Percentiles rank a stretch among this genome's conserved stretches.
Evolutionary conservation across 208 protist genomes (phyloP).

Genomic region (Crithidia acanthocephali): DNA sequence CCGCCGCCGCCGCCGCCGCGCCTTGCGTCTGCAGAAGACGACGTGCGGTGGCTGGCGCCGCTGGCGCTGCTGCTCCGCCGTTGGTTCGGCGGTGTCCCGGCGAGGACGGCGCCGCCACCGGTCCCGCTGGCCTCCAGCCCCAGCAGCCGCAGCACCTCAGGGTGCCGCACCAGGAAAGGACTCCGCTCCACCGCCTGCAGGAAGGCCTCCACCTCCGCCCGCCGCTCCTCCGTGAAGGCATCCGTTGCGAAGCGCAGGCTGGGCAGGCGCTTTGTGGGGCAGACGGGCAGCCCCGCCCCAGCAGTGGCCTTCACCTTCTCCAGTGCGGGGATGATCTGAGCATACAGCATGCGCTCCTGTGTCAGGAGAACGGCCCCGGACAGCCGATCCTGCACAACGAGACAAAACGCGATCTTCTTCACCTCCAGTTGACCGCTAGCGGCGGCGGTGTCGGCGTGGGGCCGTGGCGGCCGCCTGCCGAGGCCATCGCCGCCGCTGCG

Average conservation of each 20-base stretch:
- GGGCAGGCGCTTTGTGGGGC: slow-evolving; percentile 46
- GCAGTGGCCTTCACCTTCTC: slow-evolving; percentile 38
- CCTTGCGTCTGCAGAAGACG: too few species aligned
- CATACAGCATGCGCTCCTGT: slow-evolving; percentile 35
- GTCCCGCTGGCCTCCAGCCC: slow-evolving; percentile 19
- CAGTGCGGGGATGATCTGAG: slow-evolving; percentile 44
- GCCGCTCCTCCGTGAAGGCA: slow-evolving; percentile 58
- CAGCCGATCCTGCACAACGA: slow-evolving; percentile 20
- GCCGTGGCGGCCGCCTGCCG: background rate
- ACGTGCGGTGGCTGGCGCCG: background rate
- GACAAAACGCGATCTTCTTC: slow-evolving; percentile 29
- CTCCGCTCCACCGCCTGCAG: slow-evolving; percentile 39
- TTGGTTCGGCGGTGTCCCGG: background rate
- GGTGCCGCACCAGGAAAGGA: slow-evolving; percentile 58
- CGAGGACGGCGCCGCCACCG: background rate
- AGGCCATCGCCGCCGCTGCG: slow-evolving; percentile 21
- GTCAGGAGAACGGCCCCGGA: slow-evolving; percentile 14
- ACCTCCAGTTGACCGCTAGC: slow-evolving; percentile 29
- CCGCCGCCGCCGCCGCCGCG: too few species aligned
- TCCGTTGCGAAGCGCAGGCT: slow-evolving; percentile 56
- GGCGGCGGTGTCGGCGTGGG: slow-evolving; percentile 1
- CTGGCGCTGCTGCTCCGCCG: background rate
- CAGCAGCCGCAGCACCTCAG: slow-evolving; percentile 43
- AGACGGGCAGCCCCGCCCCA: slow-evolving; percentile 25
- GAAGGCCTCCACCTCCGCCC: slow-evolving; percentile 45